Conservation (phyloP, 495 filamentous ascomycete species). For the Hypoxylon intermedium region DNA sequence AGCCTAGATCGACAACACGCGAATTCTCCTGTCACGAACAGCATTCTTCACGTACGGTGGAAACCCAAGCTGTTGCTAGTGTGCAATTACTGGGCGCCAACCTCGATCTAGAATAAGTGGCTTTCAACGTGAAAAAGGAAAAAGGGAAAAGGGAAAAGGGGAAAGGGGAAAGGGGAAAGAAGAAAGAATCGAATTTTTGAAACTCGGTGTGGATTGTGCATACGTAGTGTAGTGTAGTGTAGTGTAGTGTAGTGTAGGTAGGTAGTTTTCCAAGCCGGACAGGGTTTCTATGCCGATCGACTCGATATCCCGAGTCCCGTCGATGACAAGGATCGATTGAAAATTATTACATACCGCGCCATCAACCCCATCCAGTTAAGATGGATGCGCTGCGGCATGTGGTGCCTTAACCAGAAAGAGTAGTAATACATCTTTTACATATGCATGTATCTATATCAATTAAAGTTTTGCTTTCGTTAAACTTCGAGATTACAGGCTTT, state of each 20-base stretch:
- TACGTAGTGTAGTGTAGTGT: too few species aligned
- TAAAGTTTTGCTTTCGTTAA: too few species aligned
- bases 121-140: background rate
- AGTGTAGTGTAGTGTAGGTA: slow-evolving; percentile 9
- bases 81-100: too few species aligned
- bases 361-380: slow-evolving; percentile 3
- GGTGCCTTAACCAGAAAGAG: too few species aligned
- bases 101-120: background rate
- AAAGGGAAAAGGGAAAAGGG: slow-evolving; percentile 21
- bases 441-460: too few species aligned
- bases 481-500: background rate
- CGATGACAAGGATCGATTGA: slow-evolving; percentile 27
- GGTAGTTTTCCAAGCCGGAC: background rate
- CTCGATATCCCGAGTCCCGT: slow-evolving; percentile 36
- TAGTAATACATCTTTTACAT: too few species aligned
- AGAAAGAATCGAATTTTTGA: too few species aligned
- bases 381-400: too few species aligned
- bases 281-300: slow-evolving; percentile 34
- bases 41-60: background rate
- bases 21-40: background rate
- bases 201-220: too few species aligned
- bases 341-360: slow-evolving; percentile 8
- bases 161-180: too few species aligned
- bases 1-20: slow-evolving; percentile 5
- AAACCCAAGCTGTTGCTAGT: background rate